phyloP scores from a whole-genome alignment of 768 basidiomycete species.

The Xanthoconium purpureum region DNA sequence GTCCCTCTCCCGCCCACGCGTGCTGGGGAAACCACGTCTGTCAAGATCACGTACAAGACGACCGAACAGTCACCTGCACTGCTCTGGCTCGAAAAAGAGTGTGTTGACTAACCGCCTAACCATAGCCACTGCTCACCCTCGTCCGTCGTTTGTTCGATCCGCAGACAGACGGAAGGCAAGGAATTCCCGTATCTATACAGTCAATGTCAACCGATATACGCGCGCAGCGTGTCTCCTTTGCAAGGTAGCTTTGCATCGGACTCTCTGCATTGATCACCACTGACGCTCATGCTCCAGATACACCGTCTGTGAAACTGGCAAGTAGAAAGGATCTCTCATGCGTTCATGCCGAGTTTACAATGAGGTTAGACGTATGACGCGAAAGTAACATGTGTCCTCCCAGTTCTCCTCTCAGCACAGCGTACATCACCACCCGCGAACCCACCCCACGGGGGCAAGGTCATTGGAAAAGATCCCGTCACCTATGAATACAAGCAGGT shows the following conservation, averaged over 20 bases:
- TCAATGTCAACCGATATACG: conserved; percentile 91
- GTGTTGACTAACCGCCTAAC: not conserved
- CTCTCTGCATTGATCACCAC: not conserved
- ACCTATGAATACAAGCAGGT: conserved; percentile 80
- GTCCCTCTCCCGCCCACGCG: conserved; percentile 45
- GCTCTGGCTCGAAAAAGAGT: conserved; percentile 87
- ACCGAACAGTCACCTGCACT: conserved; percentile 73
- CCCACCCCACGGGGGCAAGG: conserved; percentile 68
- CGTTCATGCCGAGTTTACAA: not conserved
- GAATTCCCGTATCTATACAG: conserved; percentile 85
- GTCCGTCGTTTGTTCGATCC: not conserved
- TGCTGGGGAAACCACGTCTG: conserved; percentile 36
- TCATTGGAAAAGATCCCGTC: conserved; percentile 69
- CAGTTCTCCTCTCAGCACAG: conserved; percentile 82
- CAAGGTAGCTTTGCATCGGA: conserved; percentile 50
- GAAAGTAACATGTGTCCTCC: conserved; percentile 70
- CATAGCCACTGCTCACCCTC: not conserved
- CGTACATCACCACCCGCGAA: conserved; percentile 72
- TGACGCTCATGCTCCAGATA: conserved; percentile 47
- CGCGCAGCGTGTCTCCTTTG: conserved; percentile 71
- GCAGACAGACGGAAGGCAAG: conserved; percentile 83
- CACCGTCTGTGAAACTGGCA: conserved; percentile 82
- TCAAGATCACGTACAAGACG: conserved; percentile 69
- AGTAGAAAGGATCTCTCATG: conserved; percentile 16
- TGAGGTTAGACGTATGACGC: conserved; percentile 74